Conservation (phyloP, 1,139 yeast genomes). For the Candida pseudoviswanathii region DNA sequence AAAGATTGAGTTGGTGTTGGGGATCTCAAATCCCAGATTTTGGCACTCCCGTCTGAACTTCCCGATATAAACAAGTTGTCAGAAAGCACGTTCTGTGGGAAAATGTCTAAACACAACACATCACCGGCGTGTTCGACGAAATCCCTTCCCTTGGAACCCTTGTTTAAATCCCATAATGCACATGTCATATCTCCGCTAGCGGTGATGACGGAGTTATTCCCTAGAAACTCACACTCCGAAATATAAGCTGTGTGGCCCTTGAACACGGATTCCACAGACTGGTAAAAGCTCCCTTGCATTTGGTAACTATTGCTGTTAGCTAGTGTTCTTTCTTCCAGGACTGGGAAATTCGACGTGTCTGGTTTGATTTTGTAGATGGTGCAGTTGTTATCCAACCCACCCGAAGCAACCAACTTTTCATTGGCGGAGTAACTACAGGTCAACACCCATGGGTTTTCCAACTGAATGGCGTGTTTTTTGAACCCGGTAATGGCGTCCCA, state of each 20-base stretch:
- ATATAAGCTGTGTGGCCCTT: conserved; percentile 86
- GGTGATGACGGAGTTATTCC: conserved; percentile 57
- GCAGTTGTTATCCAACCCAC: conserved; percentile 80
- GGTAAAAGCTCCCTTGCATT: conserved; percentile 34
- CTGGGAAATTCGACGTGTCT: conserved; percentile 15
- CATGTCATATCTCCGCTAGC: conserved; percentile 86
- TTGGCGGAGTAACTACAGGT: conserved; percentile 74
- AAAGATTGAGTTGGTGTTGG: conserved; percentile 60
- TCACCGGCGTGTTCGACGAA: conserved; percentile 82
- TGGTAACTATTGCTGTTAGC: conserved; percentile 12
- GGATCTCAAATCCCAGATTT: conserved; percentile 70
- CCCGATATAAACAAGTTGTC: conserved; percentile 60
- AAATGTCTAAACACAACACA: conserved; percentile 57
- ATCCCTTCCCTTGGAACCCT: conserved; percentile 55
- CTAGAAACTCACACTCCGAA: conserved; percentile 68
- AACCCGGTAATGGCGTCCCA: conserved; percentile 83
- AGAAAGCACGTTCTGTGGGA: conserved; percentile 21
- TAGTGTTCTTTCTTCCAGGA: conserved; percentile 6
- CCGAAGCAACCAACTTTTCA: conserved; percentile 69
- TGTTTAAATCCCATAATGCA: conserved; percentile 75
- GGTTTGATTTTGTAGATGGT: conserved; percentile 60
- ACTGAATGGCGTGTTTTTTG: conserved; percentile 68
- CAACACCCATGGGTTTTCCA: conserved; percentile 79
- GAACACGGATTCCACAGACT: conserved; percentile 53
- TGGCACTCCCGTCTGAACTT: conserved; percentile 73